Evolutionary conservation across 129 eudicot genomes (phyloP), one percentile per base, ranked within the genome.

Genomic region (Tagetes erecta): DNA sequence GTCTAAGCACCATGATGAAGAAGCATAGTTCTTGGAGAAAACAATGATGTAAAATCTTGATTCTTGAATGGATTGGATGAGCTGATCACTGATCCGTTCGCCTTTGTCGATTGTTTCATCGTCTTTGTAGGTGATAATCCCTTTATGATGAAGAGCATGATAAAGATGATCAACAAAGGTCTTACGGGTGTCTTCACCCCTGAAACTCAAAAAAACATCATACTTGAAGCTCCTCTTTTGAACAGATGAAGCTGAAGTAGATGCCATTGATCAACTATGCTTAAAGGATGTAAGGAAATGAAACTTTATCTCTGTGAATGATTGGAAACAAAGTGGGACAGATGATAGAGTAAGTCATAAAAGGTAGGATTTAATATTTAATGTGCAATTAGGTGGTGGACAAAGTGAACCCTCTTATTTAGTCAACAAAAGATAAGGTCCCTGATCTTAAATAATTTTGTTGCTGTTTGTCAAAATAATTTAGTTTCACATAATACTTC

Each of bases 101-200:
- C 71, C 71, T 67, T 42, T 67, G 20, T 67, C 33, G 58, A 20
- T 55, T 55, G 0, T 55, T 6, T 20, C 35, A 5, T 27, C 60
- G 6, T 55, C 60, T 20, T 67, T 67, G 56, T 67, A 67, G 31
- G 72, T 67, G 40, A 6, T 49, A 20, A 67, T 44, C 8, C 40
- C 49, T 30, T 1, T 45, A 1, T 30, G 27, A 27, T 42, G 72
- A 9, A 67, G 72, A 67, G 55, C 72, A 55, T 55, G 35, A 55
- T 55, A 55, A 9, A 27, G 72, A 45, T 67, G 72, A 8, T 45
- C 72, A 44, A 44, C 39, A 55, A 55, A 27, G 35, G 2, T 27
- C 3, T 0, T 55, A 0, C 60, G 60, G 60, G 60, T 55, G 34
- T 52, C 33, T 52, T 52, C 58, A 52, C 58, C 33, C 31, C 58